Evolutionary conservation across 345 rosid species (phyloP), one percentile per base, ranked within the genome.

Genomic region (Camelina laxa): DNA sequence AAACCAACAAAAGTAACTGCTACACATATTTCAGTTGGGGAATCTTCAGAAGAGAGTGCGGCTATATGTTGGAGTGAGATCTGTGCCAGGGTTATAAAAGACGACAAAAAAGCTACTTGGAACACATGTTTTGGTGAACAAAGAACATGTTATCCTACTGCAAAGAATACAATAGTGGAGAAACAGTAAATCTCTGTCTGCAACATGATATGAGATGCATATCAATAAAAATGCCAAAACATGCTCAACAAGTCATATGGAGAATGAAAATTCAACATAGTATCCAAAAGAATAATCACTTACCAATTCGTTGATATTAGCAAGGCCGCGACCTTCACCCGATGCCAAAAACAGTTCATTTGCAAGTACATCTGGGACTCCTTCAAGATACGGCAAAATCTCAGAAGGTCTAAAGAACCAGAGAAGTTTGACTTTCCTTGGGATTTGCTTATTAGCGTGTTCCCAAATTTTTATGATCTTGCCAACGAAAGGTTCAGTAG

Each of bases 301-400:
- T 90, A 92, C 99, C 97, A 95, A 42, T 55, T 81, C 85, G 84
- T 89, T 95, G 75, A 83, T 33, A 82, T 87, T 85, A 60, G 87
- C 73, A 56, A 89, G 88, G 73, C 98, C 96, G 1, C 4, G 53
- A 60, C 98, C 99, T 74, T 89, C 87, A 72, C 99, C 99, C 0
- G 92, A 86, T 7, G 92, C 98, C 80, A 95, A 57, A 82, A 95
- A 81, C 67, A 95, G 61, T 81, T 95, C 99, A 70, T 95, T 90
- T 67, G 70, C 73, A 22, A 55, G 75, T 31, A 55, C 3, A 65
- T 65, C 76, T 44, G 76, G 81, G 74, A 63, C 78, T 55, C 56
- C 70, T 70, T 78, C 75, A 41, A 89, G 84, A 82, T 65, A 81
- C 21, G 79, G 70, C 7, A 69, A 41, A 58, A 95, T 81, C 81